Conservation (phyloP, 2,329 filamentous ascomycete species). For the Colletotrichum sp. region DNA sequence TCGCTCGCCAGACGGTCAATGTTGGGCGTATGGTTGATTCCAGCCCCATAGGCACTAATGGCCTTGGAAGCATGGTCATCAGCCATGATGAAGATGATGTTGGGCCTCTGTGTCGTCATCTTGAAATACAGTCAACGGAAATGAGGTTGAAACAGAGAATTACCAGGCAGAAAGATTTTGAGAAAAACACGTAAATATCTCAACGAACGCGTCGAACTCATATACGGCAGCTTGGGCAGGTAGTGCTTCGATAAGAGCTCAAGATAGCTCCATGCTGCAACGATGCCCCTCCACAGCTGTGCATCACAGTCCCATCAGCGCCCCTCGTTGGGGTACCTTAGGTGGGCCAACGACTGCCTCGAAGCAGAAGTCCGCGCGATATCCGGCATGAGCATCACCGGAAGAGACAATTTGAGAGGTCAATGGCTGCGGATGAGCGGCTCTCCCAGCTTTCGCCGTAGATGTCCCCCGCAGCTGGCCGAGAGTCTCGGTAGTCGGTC, state of each 20-base stretch:
- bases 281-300: neutral
- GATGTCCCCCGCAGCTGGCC: neutral
- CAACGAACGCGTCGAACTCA: neutral
- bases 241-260: neutral
- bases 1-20: conserved; percentile 54
- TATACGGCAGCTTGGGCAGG: neutral
- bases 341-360: neutral
- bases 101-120: conserved; percentile 26
- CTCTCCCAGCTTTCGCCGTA: neutral
- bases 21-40: conserved; percentile 57
- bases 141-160: neutral
- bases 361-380: neutral
- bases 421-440: neutral
- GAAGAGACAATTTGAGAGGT: no score
- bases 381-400: neutral
- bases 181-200: neutral
- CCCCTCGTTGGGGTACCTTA: neutral
- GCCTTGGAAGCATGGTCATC: conserved; percentile 59
- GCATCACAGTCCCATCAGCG: neutral
- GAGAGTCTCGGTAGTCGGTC: conserved; percentile 10
- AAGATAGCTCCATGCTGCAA: neutral
- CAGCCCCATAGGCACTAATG: conserved; percentile 53
- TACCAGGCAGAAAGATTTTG: neutral
- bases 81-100: conserved; percentile 56
- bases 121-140: neutral